Evolutionary conservation across 345 rosid species (phyloP).

Genomic region (Anastatica hierochuntica): DNA sequence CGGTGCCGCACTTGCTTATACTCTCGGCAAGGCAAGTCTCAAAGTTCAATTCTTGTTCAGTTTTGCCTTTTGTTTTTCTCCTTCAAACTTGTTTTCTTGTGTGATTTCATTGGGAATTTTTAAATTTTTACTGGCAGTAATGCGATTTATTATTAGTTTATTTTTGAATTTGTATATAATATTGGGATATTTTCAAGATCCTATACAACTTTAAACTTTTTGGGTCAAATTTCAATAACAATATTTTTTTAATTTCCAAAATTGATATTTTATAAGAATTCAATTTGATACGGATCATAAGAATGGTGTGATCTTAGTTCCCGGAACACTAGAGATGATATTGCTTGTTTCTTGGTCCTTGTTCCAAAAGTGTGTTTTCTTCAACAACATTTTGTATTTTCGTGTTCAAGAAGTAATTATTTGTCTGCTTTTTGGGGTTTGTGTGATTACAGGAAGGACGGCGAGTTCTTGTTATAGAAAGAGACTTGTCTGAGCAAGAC

Average conservation of each 20-base stretch:
- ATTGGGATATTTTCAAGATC: too few species aligned
- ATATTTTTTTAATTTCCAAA: too few species aligned
- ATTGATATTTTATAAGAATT: neutral
- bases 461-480: conserved; percentile 44
- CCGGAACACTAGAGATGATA: neutral
- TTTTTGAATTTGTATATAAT: too few species aligned
- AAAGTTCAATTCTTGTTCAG: too few species aligned
- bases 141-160: too few species aligned
- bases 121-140: too few species aligned
- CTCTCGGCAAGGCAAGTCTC: conserved; percentile 35
- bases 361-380: neutral
- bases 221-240: too few species aligned
- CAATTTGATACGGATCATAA: neutral
- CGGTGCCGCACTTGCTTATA: conserved; percentile 70
- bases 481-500: conserved; percentile 45
- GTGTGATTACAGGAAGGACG: conserved; percentile 42
- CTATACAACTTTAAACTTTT: too few species aligned
- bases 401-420: neutral
- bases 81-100: too few species aligned
- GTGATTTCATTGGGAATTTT: too few species aligned
- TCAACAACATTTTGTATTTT: neutral
- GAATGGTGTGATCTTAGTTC: conserved; percentile 1
- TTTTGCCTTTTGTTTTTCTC: neutral
- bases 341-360: neutral
- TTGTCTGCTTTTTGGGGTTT: conserved; percentile 1